Evolutionary conservation across 805 yeast species (phyloP), one percentile per base, ranked within the genome.

Genomic region (Metschnikowia cerradonensis): DNA sequence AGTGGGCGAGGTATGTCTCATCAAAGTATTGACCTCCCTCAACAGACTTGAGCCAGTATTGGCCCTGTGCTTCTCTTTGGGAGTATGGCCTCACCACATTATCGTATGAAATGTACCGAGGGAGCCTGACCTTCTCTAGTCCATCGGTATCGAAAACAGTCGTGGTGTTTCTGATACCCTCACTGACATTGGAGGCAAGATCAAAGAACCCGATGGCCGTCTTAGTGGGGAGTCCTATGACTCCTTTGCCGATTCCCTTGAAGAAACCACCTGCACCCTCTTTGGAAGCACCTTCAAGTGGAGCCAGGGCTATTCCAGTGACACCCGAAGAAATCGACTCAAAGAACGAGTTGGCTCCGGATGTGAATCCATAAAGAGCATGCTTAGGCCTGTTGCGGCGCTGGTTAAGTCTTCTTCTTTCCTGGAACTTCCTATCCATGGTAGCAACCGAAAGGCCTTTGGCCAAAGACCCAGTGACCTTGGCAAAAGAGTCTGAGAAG

Each of bases 141-240:
- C 85, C 85, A 40, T 84, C 90, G 3, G 78, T 81, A 64, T 90
- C 96, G 64, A 90, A 86, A 1, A 88, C 92, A 0, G 96, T 88
- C 0, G 99, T 90, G 0, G 97, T 88, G 64, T 86, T 91, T 53
- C 91, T 78, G 45, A 95, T 90, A 26, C 98, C 98, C 64, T 91
- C 97, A 70, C 96, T 84, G 35, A 94, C 84, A 66, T 89, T 92
- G 48, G 88, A 86, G 0, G 98, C 96, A 55, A 95, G 75, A 64
- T 94, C 99, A 57, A 94, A 84, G 22, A 94, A 65, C 11, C 99
- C 99, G 58, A 92, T 90, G 0, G 97, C 96, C 0, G 98, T 89
- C 72, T 94, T 94, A 0, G 99, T 91, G 0, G 99, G 99, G 31
- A 95, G 70, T 0, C 99, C 99, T 50, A 94, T 81, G n/a, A 95